Evolutionary conservation across 495 filamentous ascomycete species (phyloP), one percentile per base, ranked within the genome.

Genomic region (Staphylotrichum tortipilum): DNA sequence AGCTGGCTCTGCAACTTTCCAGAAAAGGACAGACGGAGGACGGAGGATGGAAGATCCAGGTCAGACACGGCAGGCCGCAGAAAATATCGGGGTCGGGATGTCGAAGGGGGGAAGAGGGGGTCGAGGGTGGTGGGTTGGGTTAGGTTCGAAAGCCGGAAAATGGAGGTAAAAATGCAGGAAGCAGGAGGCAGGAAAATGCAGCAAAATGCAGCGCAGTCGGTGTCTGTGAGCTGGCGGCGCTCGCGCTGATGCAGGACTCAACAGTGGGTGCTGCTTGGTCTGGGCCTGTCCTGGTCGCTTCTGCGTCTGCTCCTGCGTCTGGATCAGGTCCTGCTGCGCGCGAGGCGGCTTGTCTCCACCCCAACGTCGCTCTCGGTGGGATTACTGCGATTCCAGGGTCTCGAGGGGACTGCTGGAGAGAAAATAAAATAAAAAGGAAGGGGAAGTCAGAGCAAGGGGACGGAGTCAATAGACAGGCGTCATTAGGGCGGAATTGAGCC

Each of bases 381-480:
- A 19, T 28, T n/a, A n/a, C n/a, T n/a, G n/a, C n/a, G n/a, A n/a
- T n/a, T n/a, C n/a, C n/a, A n/a, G n/a, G n/a, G n/a, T n/a, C n/a
- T n/a, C n/a, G n/a, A n/a, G n/a, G n/a, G n/a, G n/a, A n/a, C n/a
- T n/a, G 31, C 54, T 47, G 7, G 31, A 30, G 34, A 28, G n/a
- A 24, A 4, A 14, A 12, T 11, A 50, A 37, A 35, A 37, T n/a
- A 44, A 40, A 44, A 30, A 26, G 39, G 60, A 47, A 48, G 49
- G 42, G 46, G 33, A 55, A 54, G 7, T 30, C 34, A 46, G n/a
- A n/a, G 58, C 44, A 51, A 39, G 11, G 6, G 39, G 39, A 42
- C 8, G 9, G 14, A 52, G 18, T 61, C 54, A 61, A 64, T 59
- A 62, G 51, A 61, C 58, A 62, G 59, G 59, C 61, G 49, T 62